phyloP scores from a whole-genome alignment of 495 filamentous ascomycete genomes.

The Xylaria palmicola region DNA sequence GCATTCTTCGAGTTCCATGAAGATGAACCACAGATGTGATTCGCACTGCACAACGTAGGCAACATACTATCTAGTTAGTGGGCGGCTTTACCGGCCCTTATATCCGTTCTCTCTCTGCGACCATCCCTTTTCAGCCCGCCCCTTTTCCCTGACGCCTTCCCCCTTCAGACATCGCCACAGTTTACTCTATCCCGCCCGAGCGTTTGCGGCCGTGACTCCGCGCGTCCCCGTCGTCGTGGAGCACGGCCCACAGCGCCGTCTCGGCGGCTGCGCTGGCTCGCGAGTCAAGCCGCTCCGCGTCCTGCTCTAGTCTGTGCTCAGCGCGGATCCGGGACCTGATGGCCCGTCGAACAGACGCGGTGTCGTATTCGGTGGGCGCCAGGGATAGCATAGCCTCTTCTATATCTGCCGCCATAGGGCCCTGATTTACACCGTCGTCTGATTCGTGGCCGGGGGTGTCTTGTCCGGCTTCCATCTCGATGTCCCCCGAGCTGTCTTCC shows the following conservation, averaged over 20 bases:
- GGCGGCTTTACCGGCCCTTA: too few species aligned
- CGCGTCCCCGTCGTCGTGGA: constrained; percentile 27
- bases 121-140: too few species aligned
- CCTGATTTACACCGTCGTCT: constrained; percentile 18
- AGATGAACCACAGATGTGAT: too few species aligned
- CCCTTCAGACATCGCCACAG: too few species aligned
- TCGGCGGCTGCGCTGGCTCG: constrained; percentile 56
- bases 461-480: not conserved
- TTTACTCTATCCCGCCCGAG: not conserved
- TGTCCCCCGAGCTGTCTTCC: constrained; percentile 23
- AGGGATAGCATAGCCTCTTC: constrained; percentile 29
- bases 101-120: too few species aligned
- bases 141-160: too few species aligned
- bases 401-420: constrained; percentile 20
- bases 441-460: constrained; percentile 25
- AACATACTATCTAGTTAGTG: too few species aligned
- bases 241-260: constrained; percentile 50
- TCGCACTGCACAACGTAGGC: too few species aligned
- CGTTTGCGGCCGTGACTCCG: not conserved
- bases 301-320: constrained; percentile 45
- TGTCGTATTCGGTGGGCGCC: constrained; percentile 20
- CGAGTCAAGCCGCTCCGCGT: constrained; percentile 56
- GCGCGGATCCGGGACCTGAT: constrained; percentile 29
- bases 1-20: too few species aligned
- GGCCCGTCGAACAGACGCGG: constrained; percentile 12